phyloP scores from a whole-genome alignment of 2,329 filamentous ascomycete genomes.

The Fusarium chaquense region DNA sequence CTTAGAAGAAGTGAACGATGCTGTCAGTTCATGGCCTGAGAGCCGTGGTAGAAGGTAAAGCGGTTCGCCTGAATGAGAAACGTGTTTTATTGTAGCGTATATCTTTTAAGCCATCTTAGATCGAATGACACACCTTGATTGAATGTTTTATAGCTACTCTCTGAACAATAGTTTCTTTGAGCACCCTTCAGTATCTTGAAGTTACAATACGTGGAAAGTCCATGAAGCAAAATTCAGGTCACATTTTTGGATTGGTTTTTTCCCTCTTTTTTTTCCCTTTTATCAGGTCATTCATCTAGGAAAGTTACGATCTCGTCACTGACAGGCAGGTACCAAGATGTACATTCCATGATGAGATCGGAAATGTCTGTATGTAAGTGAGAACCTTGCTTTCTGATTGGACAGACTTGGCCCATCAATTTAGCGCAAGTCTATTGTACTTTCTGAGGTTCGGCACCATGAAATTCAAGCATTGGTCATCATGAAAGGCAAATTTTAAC shows the following conservation, averaged over 20 bases:
- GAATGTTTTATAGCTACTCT: neutral
- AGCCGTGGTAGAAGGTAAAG: constrained; percentile 51
- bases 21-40: constrained; percentile 88
- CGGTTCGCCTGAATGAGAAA: neutral
- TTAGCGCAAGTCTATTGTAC: constrained; percentile 4
- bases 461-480: constrained; percentile 20
- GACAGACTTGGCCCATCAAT: neutral
- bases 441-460: constrained; percentile 9
- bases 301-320: neutral
- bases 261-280: no score
- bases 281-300: neutral
- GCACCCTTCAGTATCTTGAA: neutral
- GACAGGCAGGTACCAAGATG: no score
- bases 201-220: no score
- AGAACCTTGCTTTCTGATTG: constrained; percentile 10
- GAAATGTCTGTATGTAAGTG: neutral
- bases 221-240: no score
- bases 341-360: neutral
- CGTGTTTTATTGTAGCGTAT: constrained; percentile 16
- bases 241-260: no score
- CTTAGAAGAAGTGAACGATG: constrained; percentile 90
- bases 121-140: neutral
- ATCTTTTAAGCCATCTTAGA: neutral
- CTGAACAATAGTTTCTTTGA: neutral
- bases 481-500: constrained; percentile 34